These are phyloP conservation scores for Sinapis alba DNA, from an alignment of 441 rosid species.

Conservation along the genomic window DNA sequence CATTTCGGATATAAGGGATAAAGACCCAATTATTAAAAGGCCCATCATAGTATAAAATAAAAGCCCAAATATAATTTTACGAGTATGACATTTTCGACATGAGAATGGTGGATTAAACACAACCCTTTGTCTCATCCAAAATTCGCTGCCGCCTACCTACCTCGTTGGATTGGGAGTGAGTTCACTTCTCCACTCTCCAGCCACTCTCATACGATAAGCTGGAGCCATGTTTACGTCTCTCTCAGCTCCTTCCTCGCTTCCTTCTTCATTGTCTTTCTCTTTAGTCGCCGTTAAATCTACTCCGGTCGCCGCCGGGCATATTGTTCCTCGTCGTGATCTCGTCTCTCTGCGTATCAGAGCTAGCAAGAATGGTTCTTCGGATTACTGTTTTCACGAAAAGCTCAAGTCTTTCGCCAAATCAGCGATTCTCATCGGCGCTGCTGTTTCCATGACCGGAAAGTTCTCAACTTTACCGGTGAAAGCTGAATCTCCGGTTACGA, in stretches of 20 bases:
- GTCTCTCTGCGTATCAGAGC: slow-evolving; percentile 36
- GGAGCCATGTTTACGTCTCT: slow-evolving; percentile 48
- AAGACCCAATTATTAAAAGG: not conserved
- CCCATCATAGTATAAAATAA: not conserved
- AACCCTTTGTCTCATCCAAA: not conserved
- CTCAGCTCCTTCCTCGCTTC: slow-evolving; percentile 26
- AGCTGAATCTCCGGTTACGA: slow-evolving; percentile 52
- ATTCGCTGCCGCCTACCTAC: not conserved
- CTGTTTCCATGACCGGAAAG: slow-evolving; percentile 50
- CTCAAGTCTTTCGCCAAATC: slow-evolving; percentile 52
- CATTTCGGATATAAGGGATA: not conserved
- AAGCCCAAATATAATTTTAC: slow-evolving; percentile 1
- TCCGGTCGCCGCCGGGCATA: slow-evolving; percentile 12
- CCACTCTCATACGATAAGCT: slow-evolving; percentile 14
- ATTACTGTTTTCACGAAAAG: slow-evolving; percentile 31
- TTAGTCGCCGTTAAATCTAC: slow-evolving; percentile 42
- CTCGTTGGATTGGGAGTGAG: not conserved
- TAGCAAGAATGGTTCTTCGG: slow-evolving; percentile 24
- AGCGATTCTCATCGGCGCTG: slow-evolving; percentile 52
- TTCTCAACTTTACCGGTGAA: slow-evolving; percentile 51
- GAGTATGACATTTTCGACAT: not conserved
- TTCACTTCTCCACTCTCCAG: slow-evolving; percentile 4
- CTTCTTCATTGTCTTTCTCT: slow-evolving; percentile 30
- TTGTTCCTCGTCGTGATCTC: slow-evolving; percentile 26
- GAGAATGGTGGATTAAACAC: not conserved